These are phyloP conservation scores for Ambrosia hybrid DNA, from an alignment of 140 eudicot species.

Conservation along the genomic window DNA sequence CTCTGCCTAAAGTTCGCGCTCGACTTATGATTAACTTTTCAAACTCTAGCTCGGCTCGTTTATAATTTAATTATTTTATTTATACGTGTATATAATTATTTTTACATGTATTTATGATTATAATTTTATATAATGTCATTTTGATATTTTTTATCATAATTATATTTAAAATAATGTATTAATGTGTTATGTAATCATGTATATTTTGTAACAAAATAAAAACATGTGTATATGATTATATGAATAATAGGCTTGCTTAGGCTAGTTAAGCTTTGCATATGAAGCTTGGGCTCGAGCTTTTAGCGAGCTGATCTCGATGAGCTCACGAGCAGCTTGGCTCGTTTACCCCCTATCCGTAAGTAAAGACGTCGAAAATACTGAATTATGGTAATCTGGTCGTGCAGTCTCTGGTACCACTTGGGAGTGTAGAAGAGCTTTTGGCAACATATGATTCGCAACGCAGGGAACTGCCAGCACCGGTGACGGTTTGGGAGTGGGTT, in stretches of 20 bases:
- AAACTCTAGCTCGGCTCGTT: not conserved
- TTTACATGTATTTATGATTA: no score
- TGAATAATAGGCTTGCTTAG: not conserved
- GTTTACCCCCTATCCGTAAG: not conserved
- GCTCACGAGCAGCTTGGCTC: not conserved
- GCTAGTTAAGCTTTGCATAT: not conserved
- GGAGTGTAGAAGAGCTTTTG: constrained; percentile 93
- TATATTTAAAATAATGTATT: no score
- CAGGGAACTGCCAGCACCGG: constrained; percentile 90
- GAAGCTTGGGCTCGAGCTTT: not conserved
- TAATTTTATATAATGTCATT: no score
- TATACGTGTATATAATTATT: not conserved
- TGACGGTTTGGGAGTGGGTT: constrained; percentile 98
- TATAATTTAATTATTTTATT: not conserved
- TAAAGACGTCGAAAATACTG: not conserved
- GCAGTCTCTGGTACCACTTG: constrained; percentile 98
- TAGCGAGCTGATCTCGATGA: not conserved
- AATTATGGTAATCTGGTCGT: constrained; percentile 7
- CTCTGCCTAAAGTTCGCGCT: no score
- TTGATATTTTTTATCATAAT: no score
- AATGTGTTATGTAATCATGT: no score
- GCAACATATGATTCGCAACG: constrained; percentile 97
- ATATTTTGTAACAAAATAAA: no score
- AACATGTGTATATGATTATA: no score
- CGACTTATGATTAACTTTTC: not conserved